phyloP scores from a whole-genome alignment of 2,329 filamentous ascomycete genomes.

The Colletotrichum sublineola region DNA sequence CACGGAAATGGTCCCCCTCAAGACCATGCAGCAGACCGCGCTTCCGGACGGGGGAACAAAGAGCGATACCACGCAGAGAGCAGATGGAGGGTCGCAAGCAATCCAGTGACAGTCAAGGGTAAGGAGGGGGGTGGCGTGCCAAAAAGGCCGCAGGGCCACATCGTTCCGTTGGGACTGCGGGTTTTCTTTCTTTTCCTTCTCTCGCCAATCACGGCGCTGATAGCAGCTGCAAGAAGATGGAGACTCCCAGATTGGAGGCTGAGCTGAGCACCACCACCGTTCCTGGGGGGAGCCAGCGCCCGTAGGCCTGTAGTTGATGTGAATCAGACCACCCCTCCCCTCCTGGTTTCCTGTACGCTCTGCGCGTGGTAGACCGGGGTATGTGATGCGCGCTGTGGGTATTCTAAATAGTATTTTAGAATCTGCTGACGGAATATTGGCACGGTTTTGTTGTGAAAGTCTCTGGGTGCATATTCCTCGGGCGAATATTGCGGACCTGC shows the following conservation, averaged over 20 bases:
- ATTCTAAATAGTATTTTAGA: neutral
- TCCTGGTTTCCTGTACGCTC: neutral
- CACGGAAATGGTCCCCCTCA: neutral
- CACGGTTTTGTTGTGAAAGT: neutral
- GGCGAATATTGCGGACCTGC: neutral
- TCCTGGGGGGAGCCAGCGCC: neutral
- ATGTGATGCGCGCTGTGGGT: constrained; percentile 1
- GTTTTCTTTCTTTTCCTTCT: neutral
- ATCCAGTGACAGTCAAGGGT: neutral
- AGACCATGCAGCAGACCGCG: neutral
- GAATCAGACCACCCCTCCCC: constrained; percentile 12
- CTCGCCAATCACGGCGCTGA: constrained; percentile 2
- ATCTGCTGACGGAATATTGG: neutral
- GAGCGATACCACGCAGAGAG: neutral
- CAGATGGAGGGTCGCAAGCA: constrained; percentile 2
- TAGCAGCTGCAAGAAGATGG: constrained; percentile 16
- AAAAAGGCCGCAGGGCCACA: constrained; percentile 10
- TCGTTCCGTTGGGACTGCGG: neutral
- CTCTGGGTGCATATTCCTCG: neutral
- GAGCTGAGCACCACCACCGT: constrained; percentile 20
- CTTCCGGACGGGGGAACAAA: neutral
- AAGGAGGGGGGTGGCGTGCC: neutral
- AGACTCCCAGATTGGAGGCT: constrained; percentile 17
- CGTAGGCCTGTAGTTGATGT: neutral
- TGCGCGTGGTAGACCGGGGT: neutral